A percentile compares a stretch with the other conserved stretches of the same genome.
Evolutionary conservation across 768 basidiomycete species (phyloP).

Genomic region (Candolleomyces eurysporus): DNA sequence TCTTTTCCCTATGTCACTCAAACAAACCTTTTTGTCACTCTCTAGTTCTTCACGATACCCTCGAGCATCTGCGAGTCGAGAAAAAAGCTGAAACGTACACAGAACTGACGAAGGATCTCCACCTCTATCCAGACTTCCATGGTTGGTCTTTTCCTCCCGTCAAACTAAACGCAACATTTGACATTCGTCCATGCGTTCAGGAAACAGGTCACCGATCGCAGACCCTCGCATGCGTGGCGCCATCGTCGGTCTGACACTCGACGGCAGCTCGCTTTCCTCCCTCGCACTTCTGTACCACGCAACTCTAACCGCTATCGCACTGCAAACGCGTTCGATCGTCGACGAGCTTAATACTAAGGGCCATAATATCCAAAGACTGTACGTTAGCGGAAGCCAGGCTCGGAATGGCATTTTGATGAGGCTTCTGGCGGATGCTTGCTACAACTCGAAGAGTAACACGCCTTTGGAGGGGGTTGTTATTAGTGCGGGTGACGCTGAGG

Average conservation of each 20-base stretch:
- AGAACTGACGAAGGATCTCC: slow-evolving; percentile 85
- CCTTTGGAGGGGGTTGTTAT: slow-evolving; percentile 6
- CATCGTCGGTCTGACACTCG: slow-evolving; percentile 79
- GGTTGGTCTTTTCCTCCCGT: slow-evolving; percentile 41
- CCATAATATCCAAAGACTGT: slow-evolving; percentile 79
- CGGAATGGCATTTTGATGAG: slow-evolving; percentile 88
- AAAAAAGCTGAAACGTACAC: slow-evolving; percentile 59
- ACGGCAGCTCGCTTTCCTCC: slow-evolving; percentile 53
- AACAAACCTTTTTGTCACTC: neutral
- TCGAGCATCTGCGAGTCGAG: slow-evolving; percentile 65
- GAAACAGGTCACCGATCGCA: slow-evolving; percentile 94
- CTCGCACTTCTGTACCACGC: slow-evolving; percentile 90
- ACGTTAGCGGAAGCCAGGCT: slow-evolving; percentile 92
- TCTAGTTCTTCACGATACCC: slow-evolving; percentile 68
- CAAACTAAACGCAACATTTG: neutral
- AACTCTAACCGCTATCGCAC: slow-evolving; percentile 88
- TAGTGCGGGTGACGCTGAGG: slow-evolving; percentile 67
- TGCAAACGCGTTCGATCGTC: slow-evolving; percentile 93
- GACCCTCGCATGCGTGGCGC: slow-evolving; percentile 95
- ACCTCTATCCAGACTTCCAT: slow-evolving; percentile 95
- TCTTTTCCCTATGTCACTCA: neutral
- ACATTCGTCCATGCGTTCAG: slow-evolving; percentile 36
- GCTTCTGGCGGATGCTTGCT: slow-evolving; percentile 83
- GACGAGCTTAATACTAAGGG: slow-evolving; percentile 85
- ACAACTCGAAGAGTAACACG: slow-evolving; percentile 56